Conservation (phyloP, 371 early-diverging fungal species). For the Amoeboaphelidium protococcarum region DNA sequence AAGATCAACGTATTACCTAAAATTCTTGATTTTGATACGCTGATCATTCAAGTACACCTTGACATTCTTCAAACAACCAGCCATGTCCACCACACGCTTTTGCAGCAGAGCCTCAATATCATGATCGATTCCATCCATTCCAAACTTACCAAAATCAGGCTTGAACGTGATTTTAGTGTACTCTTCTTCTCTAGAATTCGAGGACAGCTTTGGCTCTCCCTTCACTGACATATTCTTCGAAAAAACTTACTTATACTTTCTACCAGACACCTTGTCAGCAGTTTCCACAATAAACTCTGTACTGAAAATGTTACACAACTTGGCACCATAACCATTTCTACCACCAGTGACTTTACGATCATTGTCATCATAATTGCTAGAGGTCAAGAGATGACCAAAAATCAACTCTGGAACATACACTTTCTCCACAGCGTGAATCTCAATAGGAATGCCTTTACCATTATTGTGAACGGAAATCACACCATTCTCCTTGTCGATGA, state of each 20-base stretch:
- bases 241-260: constrained; percentile 66
- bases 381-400: constrained; percentile 96
- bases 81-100: constrained; percentile 93
- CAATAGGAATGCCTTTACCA: constrained; percentile 93
- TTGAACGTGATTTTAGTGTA: constrained; percentile 85
- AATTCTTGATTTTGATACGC: constrained; percentile 51
- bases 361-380: constrained; percentile 94
- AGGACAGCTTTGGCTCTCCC: constrained; percentile 40
- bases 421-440: constrained; percentile 75
- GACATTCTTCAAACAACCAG: constrained; percentile 57
- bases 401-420: constrained; percentile 97
- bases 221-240: constrained; percentile 61
- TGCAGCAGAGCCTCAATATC: constrained; percentile 71
- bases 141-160: constrained; percentile 86
- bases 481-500: constrained; percentile 55
- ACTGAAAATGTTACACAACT: constrained; percentile 97
- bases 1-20: constrained; percentile 75
- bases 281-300: constrained; percentile 94
- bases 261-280: constrained; percentile 37
- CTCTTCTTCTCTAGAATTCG: constrained; percentile 28
- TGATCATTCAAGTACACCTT: constrained; percentile 80
- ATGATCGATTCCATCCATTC: constrained; percentile 51
- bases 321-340: constrained; percentile 98
- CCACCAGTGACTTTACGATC: constrained; percentile 98
- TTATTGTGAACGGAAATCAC: constrained; percentile 83